Evolutionary conservation across 1,139 yeast species (phyloP), one percentile per base, ranked within the genome.

Genomic region (Suhomyces wounanorum): DNA sequence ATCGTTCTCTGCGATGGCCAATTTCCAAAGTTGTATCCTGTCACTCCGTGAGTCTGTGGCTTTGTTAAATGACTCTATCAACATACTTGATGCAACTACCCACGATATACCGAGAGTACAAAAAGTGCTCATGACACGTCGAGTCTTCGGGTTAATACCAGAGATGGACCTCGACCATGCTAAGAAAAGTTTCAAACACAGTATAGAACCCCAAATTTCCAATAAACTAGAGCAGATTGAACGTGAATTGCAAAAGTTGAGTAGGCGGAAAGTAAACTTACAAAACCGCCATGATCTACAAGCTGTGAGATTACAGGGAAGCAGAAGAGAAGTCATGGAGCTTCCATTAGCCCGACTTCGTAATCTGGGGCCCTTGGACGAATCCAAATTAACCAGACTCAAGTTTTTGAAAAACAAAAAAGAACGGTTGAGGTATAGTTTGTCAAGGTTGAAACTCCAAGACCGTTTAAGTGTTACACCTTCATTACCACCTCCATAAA

Each of bases 101-200:
- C 55, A 58, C 43, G 77, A 73, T 50, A 68, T 71, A 8, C 65
- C 70, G 9, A 55, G 79, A 23, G 59, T 75, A 45, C 65, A 64
- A 46, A 65, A 63, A 38, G 72, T 75, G 21, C 59, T 76, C 23
- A 55, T 60, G 31, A 72, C 79, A 10, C 64, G 68, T 23, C 68
- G 69, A 48, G 76, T 75, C 33, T 77, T 72, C 62, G 79, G 77
- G 8, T 57, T 77, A 35, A 72, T 75, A 1, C 78, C 81, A 0
- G 76, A 73, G 51, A 60, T 63, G 52, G 81, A 77, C 55, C 54
- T 75, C 36, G 65, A 64, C n/a, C 67, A 71, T 55, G 78, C 79
- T 30, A 70, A 68, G 48, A 59, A 60, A 45, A 60, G 64, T 36
- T 65, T 73, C 48, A 63, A 65, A 45, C 58, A 59, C 26, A 71